Percentiles rank a stretch among this genome's conserved stretches.
Conservation (phyloP, 2,329 filamentous ascomycete species). For the Penicillium freii region DNA sequence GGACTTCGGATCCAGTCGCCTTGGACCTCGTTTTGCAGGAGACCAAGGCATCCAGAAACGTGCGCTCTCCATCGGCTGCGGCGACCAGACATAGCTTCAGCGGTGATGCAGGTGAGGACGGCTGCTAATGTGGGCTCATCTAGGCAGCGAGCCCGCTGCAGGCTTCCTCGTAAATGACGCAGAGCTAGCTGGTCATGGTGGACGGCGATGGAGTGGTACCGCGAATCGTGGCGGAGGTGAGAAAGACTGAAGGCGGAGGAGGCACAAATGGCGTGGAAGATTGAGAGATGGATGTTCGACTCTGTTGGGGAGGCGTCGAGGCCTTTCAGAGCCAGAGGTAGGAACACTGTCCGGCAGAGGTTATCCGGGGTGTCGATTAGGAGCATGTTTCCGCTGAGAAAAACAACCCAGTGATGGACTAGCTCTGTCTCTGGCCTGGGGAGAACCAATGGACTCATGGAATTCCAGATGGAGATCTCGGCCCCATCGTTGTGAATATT, state of each 20-base stretch:
- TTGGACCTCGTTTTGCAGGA: slow-evolving; percentile 23
- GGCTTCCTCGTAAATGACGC: slow-evolving; percentile 27
- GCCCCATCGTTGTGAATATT: not conserved
- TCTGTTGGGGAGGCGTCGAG: slow-evolving; percentile 12
- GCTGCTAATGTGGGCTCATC: slow-evolving; percentile 22
- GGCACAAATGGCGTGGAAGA: slow-evolving; percentile 31
- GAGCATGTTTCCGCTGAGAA: slow-evolving; percentile 31
- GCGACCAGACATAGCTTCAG: slow-evolving; percentile 29
- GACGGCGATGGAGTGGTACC: slow-evolving; percentile 28
- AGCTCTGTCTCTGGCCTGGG: slow-evolving; percentile 23
- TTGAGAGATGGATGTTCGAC: slow-evolving; percentile 28
- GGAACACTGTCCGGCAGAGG: slow-evolving; percentile 29
- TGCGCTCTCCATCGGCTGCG: slow-evolving; percentile 26
- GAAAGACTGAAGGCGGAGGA: slow-evolving; percentile 26
- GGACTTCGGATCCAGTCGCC: slow-evolving; percentile 20
- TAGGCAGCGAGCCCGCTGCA: slow-evolving; percentile 12
- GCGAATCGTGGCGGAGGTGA: slow-evolving; percentile 25
- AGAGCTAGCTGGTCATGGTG: slow-evolving; percentile 32
- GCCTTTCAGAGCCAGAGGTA: slow-evolving; percentile 24
- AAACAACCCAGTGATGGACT: slow-evolving; percentile 32
- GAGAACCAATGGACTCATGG: slow-evolving; percentile 12
- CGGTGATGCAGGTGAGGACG: slow-evolving; percentile 21
- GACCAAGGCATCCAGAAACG: slow-evolving; percentile 22
- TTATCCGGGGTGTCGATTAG: slow-evolving; percentile 31
- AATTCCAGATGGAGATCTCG: not conserved